These are phyloP conservation scores for Populus davidiana DNA, from an alignment of 345 rosid species.

Conservation along the genomic window DNA sequence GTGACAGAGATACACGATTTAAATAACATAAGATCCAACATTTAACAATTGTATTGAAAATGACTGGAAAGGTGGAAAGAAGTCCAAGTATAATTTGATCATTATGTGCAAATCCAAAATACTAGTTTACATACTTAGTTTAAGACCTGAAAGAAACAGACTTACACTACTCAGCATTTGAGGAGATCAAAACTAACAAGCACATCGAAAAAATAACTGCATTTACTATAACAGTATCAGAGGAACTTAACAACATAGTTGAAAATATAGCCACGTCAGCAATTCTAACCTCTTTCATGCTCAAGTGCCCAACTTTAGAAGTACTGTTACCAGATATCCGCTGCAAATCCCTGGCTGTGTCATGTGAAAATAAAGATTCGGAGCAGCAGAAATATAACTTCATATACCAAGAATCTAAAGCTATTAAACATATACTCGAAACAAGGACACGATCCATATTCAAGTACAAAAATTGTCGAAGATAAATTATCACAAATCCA, in stretches of 20 bases:
- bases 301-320: conserved; percentile 69
- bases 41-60: neutral
- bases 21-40: neutral
- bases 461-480: too few relatives aligned
- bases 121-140: neutral
- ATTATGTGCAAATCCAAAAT: too few relatives aligned
- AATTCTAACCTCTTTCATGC: conserved; percentile 65
- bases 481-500: neutral
- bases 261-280: conserved; percentile 13
- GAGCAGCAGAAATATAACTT: conserved; percentile 10
- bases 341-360: conserved; percentile 95
- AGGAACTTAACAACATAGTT: neutral
- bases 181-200: too few relatives aligned
- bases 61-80: too few relatives aligned
- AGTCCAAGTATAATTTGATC: too few relatives aligned
- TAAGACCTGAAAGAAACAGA: too few relatives aligned
- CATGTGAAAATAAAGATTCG: conserved; percentile 37
- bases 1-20: neutral
- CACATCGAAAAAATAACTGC: neutral
- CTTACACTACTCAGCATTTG: too few relatives aligned
- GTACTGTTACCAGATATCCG: conserved; percentile 65
- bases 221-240: neutral
- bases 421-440: neutral
- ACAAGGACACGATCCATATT: neutral
- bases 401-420: neutral